Base-by-base conservation (phyloP, 345 rosid species). In the Pistacia vera region DNA sequence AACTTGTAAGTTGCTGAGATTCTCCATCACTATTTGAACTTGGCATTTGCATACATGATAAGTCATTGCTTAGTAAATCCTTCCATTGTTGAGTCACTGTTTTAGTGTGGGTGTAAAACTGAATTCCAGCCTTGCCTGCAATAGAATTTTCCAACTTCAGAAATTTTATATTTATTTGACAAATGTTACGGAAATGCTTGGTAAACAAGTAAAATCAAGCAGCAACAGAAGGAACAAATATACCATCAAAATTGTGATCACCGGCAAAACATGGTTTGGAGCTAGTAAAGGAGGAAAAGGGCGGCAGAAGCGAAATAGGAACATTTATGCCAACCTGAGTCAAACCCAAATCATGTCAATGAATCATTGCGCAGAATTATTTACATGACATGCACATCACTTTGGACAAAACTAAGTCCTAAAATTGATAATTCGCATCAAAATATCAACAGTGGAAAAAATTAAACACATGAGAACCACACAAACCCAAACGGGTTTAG, bases 11-110 rank as follows among this genome's bases (percentile, higher is more conserved):
- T 63, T 63, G 76, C 66, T 44, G 35, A 25, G 25, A 71, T 8
- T 61, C 66, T n/a, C 14, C 56, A 16, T 44, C 22, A 10, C 75
- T 71, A 55, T 59, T 71, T 16, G 75, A 73, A 79, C 66, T 61
- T 73, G 87, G 70, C 61, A 75, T 51, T 41, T 57, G 71, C 54
- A 16, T 33, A 65, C 78, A 68, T 64, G 76, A 12, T 41, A 46
- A 28, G 44, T 77, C 77, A 55, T 67, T 80, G 63, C 75, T 67
- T 6, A 5, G 8, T 59, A 75, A 44, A 68, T 80, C 87, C 52
- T 93, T 96, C 99, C 99, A 93, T 70, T 93, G 99, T 74, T 96
- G 99, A 57, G 99, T 96, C 38, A 96, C 82, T 56, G 99, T 96
- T 73, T 93, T 95, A 76, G 92, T 90, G 83, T 92, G 99, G 70